Conservation (phyloP, 768 basidiomycete genomes). For the Russula earlei region DNA sequence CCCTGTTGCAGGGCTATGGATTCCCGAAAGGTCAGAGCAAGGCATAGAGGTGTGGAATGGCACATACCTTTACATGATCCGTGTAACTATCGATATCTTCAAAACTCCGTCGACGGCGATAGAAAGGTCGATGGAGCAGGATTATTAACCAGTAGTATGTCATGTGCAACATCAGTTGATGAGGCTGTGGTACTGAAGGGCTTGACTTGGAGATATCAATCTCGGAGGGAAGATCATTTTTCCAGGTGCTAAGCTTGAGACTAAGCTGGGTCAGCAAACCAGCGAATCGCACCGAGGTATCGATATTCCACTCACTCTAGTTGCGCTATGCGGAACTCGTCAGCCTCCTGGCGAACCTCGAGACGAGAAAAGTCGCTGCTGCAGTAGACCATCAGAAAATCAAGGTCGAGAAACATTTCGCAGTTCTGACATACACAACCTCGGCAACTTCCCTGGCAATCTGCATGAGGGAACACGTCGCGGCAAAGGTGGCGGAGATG, state of each 20-base stretch:
- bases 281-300: not conserved
- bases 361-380: conserved; percentile 19
- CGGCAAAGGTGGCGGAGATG: conserved; percentile 17
- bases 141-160: conserved; percentile 18
- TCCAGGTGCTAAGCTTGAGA: conserved; percentile 19
- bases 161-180: conserved; percentile 20
- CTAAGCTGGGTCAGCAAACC: not conserved
- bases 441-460: conserved; percentile 17
- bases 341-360: conserved; percentile 5
- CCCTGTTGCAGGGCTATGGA: conserved; percentile 15
- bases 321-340: conserved; percentile 17
- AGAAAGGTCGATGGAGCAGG: conserved; percentile 20
- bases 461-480: conserved; percentile 17
- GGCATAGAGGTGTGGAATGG: not conserved
- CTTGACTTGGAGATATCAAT: conserved; percentile 16
- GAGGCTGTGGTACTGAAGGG: conserved; percentile 10
- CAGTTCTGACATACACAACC: conserved; percentile 10
- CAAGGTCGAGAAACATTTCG: not conserved
- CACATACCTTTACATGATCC: conserved; percentile 18
- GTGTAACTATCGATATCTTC: conserved; percentile 1
- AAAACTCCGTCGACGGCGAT: conserved; percentile 12
- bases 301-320: conserved; percentile 14
- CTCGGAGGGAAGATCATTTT: conserved; percentile 14
- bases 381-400: not conserved
- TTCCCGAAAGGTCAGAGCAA: not conserved